phyloP scores from a whole-genome alignment of 192 early-diverging fungal species.

The Podila verticillata region DNA sequence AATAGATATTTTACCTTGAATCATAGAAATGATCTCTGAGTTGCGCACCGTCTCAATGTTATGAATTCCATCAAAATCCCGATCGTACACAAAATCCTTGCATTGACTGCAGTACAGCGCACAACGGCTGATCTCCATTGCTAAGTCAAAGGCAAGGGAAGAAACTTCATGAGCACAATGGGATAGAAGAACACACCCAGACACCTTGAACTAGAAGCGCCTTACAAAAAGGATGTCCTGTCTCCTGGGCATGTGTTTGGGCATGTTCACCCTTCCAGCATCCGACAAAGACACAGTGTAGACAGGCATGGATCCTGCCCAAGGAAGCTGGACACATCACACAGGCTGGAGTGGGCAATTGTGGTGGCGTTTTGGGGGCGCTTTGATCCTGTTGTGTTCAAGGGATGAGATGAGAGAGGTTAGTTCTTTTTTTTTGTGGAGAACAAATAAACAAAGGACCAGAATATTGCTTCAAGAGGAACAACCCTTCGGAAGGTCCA shows the following conservation, averaged over 20 bases:
- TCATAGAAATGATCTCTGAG: conserved; percentile 39
- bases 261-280: conserved; percentile 76
- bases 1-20: conserved; percentile 18
- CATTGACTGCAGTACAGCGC: conserved; percentile 79
- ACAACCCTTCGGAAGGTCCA: no score
- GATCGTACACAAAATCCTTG: conserved; percentile 88
- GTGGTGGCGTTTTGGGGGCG: conserved; percentile 16
- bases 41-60: conserved; percentile 25
- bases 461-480: no score
- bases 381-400: conserved; percentile 9
- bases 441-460: no score
- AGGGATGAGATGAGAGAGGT: background rate
- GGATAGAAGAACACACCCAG: background rate
- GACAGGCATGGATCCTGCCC: conserved; percentile 81
- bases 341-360: conserved; percentile 69
- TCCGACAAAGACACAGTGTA: conserved; percentile 83
- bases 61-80: conserved; percentile 65
- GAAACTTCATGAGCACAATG: no score
- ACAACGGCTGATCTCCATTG: conserved; percentile 78
- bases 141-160: conserved; percentile 44
- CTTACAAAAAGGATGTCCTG: conserved; percentile 65
- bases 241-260: conserved; percentile 59
- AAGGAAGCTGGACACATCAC: conserved; percentile 62
- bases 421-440: background rate
- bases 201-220: background rate